Conservation (phyloP, 2,329 filamentous ascomycete genomes). For the Penicillium vulpinum region DNA sequence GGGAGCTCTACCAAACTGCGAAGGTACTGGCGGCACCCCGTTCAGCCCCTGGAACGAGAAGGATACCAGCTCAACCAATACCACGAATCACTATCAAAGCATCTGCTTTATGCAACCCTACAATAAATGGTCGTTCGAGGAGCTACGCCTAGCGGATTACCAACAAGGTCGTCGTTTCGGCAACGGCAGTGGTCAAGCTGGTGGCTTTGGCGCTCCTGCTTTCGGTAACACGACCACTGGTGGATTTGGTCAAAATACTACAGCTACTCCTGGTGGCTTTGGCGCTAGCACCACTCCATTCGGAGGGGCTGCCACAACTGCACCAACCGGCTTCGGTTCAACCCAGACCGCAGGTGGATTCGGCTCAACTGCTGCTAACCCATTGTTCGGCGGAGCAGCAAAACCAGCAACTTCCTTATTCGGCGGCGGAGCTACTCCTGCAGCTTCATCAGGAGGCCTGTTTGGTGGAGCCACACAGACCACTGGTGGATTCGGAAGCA, state of each 20-base stretch:
- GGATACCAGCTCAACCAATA: conserved; percentile 36
- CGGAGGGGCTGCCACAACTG: conserved; percentile 36
- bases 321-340: conserved; percentile 47
- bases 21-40: conserved; percentile 49
- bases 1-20: conserved; percentile 40
- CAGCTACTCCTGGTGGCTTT: conserved; percentile 38
- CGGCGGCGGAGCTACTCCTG: conserved; percentile 34
- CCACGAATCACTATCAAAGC: conserved; percentile 51
- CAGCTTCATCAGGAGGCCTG: conserved; percentile 26
- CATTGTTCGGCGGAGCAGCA: conserved; percentile 40
- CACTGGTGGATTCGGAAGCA: conserved; percentile 19
- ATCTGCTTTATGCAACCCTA: conserved; percentile 52
- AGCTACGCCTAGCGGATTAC: conserved; percentile 82
- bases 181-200: conserved; percentile 75
- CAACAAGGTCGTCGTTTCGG: conserved; percentile 80
- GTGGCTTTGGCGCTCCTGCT: conserved; percentile 73
- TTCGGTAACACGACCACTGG: conserved; percentile 46
- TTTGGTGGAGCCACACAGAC: conserved; percentile 9
- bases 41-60: conserved; percentile 50
- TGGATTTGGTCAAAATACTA: conserved; percentile 44
- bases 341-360: conserved; percentile 44
- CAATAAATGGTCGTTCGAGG: conserved; percentile 84
- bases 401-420: conserved; percentile 40
- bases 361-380: conserved; percentile 35
- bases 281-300: conserved; percentile 47